phyloP scores from a whole-genome alignment of 352 stramenopile genomes.

The Globisporangium viniferum region DNA sequence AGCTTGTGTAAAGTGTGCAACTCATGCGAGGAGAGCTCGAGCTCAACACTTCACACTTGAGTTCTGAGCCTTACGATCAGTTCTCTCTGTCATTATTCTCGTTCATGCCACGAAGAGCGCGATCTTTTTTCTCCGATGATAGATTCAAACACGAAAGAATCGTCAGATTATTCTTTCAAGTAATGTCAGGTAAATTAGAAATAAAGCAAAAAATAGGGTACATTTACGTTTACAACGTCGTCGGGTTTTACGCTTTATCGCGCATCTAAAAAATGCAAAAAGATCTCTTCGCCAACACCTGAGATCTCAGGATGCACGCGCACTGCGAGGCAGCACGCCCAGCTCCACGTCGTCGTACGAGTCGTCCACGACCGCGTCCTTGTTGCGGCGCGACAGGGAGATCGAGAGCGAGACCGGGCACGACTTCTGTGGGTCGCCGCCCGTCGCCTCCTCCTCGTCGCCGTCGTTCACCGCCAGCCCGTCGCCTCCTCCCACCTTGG shows the following conservation, averaged over 20 bases:
- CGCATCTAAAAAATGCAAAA: background rate
- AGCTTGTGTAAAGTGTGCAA: too few species aligned
- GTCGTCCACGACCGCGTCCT: conserved; percentile 41
- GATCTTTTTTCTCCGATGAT: too few species aligned
- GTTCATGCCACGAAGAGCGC: too few species aligned
- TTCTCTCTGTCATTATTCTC: too few species aligned
- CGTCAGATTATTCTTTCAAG: too few species aligned
- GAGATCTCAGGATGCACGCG: conserved; percentile 22
- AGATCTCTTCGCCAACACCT: background rate
- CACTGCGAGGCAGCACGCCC: conserved; percentile 49
- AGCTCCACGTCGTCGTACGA: conserved; percentile 65
- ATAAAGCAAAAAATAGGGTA: background rate
- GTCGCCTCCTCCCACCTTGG: conserved; percentile 8
- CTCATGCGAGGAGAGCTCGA: too few species aligned
- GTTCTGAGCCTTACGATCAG: too few species aligned
- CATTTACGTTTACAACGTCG: conserved; percentile 1
- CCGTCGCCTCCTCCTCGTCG: conserved; percentile 19
- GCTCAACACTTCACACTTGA: too few species aligned
- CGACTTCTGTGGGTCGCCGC: conserved; percentile 22
- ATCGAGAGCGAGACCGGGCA: conserved; percentile 38
- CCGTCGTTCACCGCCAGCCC: conserved; percentile 20
- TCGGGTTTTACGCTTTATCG: background rate
- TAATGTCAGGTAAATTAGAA: too few species aligned
- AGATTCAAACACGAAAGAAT: too few species aligned
- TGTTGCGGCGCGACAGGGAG: conserved; percentile 32